A percentile compares a stretch with the other conserved stretches of the same genome.
These are phyloP conservation scores for Tetrahymena elliotti DNA, from an alignment of 73 alveolate species.

Conservation along the genomic window DNA sequence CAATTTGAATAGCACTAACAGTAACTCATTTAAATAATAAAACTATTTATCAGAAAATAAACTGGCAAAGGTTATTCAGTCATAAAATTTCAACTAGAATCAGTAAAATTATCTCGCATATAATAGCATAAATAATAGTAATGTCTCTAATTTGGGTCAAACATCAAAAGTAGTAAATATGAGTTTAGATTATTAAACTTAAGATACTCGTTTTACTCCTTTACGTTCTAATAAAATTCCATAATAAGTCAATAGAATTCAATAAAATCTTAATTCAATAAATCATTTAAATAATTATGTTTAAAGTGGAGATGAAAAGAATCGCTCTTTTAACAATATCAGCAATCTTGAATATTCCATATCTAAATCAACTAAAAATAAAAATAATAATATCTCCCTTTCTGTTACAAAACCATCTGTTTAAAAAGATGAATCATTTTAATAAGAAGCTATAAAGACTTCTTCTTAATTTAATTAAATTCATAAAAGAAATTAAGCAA, in stretches of 20 bases:
- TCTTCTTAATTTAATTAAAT: neutral
- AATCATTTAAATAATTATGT: neutral
- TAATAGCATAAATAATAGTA: too few species aligned
- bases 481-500: neutral
- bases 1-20: neutral
- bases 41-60: neutral
- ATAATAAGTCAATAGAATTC: neutral
- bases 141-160: neutral
- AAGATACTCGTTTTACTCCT: neutral
- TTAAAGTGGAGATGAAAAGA: neutral
- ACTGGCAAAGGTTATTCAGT: neutral
- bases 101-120: neutral
- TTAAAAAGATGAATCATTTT: neutral
- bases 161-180: neutral
- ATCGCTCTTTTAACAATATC: neutral
- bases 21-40: neutral
- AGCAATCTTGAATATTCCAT: neutral
- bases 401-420: neutral
- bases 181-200: neutral
- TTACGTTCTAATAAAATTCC: neutral
- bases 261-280: neutral
- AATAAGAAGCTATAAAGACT: neutral
- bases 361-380: neutral
- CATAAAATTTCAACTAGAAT: neutral
- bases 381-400: neutral